Percentiles rank a stretch among this genome's conserved stretches.
Evolutionary conservation across 2,329 filamentous ascomycete genomes (phyloP).

Genomic region (Ceratocystis lukuohia): DNA sequence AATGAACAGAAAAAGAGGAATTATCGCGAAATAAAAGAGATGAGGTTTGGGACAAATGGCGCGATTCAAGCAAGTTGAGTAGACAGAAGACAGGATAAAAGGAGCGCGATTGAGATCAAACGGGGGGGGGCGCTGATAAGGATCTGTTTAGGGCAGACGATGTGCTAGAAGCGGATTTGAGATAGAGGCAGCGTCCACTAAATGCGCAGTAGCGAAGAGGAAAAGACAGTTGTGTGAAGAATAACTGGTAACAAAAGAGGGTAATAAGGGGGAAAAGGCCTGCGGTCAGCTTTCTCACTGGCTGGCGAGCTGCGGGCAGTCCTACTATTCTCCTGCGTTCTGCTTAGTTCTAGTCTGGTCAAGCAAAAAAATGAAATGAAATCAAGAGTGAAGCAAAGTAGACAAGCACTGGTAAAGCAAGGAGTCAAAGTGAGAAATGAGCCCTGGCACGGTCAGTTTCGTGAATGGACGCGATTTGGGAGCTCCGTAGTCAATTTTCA

Average conservation of each 20-base stretch:
- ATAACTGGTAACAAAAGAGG: background rate
- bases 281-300: background rate
- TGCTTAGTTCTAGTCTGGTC: background rate
- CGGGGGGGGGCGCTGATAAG: background rate
- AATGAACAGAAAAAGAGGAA: slow-evolving; percentile 15
- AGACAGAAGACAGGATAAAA: background rate
- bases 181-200: background rate
- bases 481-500: background rate
- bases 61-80: background rate
- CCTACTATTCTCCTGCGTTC: too few relatives aligned
- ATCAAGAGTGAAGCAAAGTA: background rate
- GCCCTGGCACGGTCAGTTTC: slow-evolving; percentile 6
- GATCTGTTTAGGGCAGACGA: background rate
- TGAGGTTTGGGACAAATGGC: slow-evolving; percentile 4
- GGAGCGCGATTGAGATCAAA: slow-evolving; percentile 10
- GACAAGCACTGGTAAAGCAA: background rate
- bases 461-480: slow-evolving; percentile 12
- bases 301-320: too few relatives aligned
- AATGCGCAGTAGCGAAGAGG: background rate
- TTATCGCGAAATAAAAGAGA: slow-evolving; percentile 4
- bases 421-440: slow-evolving; percentile 3
- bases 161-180: background rate
- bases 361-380: background rate
- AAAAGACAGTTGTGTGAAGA: background rate
- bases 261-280: background rate